A percentile compares a stretch with the other conserved stretches of the same genome.
Evolutionary conservation across 345 rosid species (phyloP).

Genomic region (Odontarrhena argentea): DNA sequence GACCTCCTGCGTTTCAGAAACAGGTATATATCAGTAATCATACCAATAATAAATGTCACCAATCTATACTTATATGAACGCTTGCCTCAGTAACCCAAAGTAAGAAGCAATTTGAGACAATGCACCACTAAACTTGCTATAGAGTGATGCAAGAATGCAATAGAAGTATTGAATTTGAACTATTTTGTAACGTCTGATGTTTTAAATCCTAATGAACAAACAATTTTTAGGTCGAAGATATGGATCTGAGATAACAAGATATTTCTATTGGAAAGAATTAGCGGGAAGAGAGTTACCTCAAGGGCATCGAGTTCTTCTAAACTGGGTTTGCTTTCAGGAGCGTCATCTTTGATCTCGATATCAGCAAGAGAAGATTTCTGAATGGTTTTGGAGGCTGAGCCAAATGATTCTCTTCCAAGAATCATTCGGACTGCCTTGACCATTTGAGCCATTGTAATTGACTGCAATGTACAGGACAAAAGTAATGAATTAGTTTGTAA

Average conservation of each 20-base stretch:
- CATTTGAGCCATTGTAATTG: slow-evolving; percentile 94
- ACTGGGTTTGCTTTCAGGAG: slow-evolving; percentile 83
- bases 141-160: too few relatives aligned
- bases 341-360: slow-evolving; percentile 82
- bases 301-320: slow-evolving; percentile 97
- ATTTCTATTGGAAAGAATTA: not conserved
- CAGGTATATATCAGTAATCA: not conserved
- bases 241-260: slow-evolving; percentile 8
- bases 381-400: slow-evolving; percentile 45
- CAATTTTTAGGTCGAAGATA: not conserved
- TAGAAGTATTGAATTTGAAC: not conserved
- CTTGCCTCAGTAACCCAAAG: too few relatives aligned
- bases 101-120: too few relatives aligned
- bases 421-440: slow-evolving; percentile 93
- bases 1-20: slow-evolving; percentile 61
- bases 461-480: slow-evolving; percentile 51
- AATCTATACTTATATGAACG: not conserved
- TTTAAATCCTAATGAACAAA: slow-evolving; percentile 12
- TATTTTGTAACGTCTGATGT: slow-evolving; percentile 6
- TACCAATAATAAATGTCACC: not conserved
- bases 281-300: slow-evolving; percentile 55
- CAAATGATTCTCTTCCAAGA: slow-evolving; percentile 71
- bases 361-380: slow-evolving; percentile 46
- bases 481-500: not conserved
- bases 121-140: too few relatives aligned